A percentile compares a stretch with the other conserved stretches of the same genome.
Conservation (phyloP, 2,329 filamentous ascomycete species). For the Huntiella bhutanensis region DNA sequence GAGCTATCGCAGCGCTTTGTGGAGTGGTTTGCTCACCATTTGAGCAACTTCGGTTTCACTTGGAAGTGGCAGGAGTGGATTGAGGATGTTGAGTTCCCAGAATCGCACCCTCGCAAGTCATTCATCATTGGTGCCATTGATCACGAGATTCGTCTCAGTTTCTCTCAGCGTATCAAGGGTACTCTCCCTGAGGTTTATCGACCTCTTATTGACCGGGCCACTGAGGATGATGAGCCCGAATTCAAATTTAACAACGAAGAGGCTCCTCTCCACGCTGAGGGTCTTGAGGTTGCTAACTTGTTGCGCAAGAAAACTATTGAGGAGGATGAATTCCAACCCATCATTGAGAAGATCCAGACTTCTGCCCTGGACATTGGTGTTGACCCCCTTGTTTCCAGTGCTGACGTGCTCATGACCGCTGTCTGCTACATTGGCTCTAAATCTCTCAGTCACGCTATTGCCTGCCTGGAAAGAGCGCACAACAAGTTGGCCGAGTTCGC, state of each 20-base stretch:
- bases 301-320: slow-evolving; percentile 60
- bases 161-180: slow-evolving; percentile 87
- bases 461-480: slow-evolving; percentile 88
- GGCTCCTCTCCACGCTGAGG: slow-evolving; percentile 66
- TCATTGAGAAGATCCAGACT: slow-evolving; percentile 67
- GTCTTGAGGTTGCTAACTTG: slow-evolving; percentile 60
- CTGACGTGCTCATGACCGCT: slow-evolving; percentile 81
- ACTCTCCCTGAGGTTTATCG: slow-evolving; percentile 76
- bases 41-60: slow-evolving; percentile 97
- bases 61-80: slow-evolving; percentile 99
- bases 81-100: slow-evolving; percentile 60
- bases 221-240: slow-evolving; percentile 87
- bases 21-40: slow-evolving; percentile 94
- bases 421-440: slow-evolving; percentile 91
- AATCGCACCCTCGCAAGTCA: slow-evolving; percentile 72
- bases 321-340: slow-evolving; percentile 67
- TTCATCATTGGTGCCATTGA: slow-evolving; percentile 84
- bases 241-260: slow-evolving; percentile 74
- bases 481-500: slow-evolving; percentile 69
- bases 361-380: slow-evolving; percentile 51
- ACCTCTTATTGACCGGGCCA: slow-evolving; percentile 60
- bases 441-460: slow-evolving; percentile 85
- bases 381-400: slow-evolving; percentile 69
- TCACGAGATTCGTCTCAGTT: slow-evolving; percentile 91
- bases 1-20: slow-evolving; percentile 75